A percentile compares a stretch with the other conserved stretches of the same genome.
Conservation (phyloP, 2,329 filamentous ascomycete species). For the Claviceps spartinae region DNA sequence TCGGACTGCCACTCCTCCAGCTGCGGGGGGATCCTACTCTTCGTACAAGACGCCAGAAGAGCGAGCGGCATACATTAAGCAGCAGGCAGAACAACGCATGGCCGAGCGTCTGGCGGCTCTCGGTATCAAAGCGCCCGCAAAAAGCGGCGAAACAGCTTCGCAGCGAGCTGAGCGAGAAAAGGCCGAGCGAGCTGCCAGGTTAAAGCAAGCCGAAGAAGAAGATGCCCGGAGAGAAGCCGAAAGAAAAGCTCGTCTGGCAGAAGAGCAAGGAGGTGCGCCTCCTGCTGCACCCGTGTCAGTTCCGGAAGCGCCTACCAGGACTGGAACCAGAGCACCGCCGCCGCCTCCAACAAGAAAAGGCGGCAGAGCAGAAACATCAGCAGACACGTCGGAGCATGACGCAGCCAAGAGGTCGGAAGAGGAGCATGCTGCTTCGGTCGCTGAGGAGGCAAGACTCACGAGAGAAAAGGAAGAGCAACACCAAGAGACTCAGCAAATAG, state of each 20-base stretch:
- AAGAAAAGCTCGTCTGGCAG: constrained; percentile 66
- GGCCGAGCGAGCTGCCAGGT: constrained; percentile 73
- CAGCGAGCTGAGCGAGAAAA: constrained; percentile 83
- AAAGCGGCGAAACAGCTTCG: constrained; percentile 64
- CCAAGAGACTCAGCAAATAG: constrained; percentile 57
- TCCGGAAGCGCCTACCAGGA: constrained; percentile 31
- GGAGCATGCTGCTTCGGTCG: constrained; percentile 40
- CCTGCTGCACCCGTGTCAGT: constrained; percentile 45
- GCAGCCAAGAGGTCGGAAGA: constrained; percentile 44
- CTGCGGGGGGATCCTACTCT: constrained; percentile 55
- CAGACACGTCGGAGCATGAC: constrained; percentile 44
- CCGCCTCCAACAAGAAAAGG: constrained; percentile 69
- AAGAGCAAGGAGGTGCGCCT: constrained; percentile 52
- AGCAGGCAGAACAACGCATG: constrained; percentile 94
- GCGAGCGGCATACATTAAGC: constrained; percentile 87
- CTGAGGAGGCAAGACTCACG: constrained; percentile 51
- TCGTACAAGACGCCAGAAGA: constrained; percentile 87
- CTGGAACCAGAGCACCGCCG: constrained; percentile 49
- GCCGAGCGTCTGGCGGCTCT: constrained; percentile 88
- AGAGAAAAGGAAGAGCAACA: constrained; percentile 67
- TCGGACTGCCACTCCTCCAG: constrained; percentile 30
- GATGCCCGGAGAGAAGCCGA: constrained; percentile 81
- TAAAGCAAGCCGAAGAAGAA: constrained; percentile 85
- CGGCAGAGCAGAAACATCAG: constrained; percentile 43
- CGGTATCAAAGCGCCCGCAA: constrained; percentile 72